A percentile compares a stretch with the other conserved stretches of the same genome.
Evolutionary conservation across 108 stramenopile genomes (phyloP).

Genomic region (Cyclotella sp.): DNA sequence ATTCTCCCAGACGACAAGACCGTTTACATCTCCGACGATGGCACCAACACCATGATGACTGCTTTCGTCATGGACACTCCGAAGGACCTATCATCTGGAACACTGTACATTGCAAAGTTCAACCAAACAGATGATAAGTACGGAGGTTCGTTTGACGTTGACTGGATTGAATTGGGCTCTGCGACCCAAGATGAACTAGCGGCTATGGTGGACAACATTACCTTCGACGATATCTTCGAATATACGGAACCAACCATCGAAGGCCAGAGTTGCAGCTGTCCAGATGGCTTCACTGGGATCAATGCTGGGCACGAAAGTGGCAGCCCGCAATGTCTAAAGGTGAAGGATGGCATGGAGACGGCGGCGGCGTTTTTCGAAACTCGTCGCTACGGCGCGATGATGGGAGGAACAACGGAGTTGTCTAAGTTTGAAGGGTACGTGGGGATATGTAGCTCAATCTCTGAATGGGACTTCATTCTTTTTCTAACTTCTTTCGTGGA

Average conservation of each 20-base stretch:
- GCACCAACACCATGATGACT: conserved; percentile 15
- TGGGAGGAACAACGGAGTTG: conserved; percentile 20
- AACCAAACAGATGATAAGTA: conserved; percentile 17
- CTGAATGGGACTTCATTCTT: not conserved
- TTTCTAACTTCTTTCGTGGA: not conserved
- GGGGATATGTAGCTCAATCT: not conserved
- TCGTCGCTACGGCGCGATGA: conserved; percentile 9
- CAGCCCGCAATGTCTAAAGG: conserved; percentile 1
- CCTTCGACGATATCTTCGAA: conserved; percentile 19
- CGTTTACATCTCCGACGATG: conserved; percentile 23
- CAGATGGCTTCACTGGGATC: conserved; percentile 12
- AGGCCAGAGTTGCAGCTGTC: conserved; percentile 2
- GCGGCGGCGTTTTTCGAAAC: conserved; percentile 24
- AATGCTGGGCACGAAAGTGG: not conserved
- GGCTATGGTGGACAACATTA: conserved; percentile 6
- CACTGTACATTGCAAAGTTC: conserved; percentile 10
- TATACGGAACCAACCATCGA: conserved; percentile 3
- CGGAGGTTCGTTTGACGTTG: conserved; percentile 17
- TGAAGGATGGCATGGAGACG: conserved; percentile 24
- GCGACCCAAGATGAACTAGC: conserved; percentile 17
- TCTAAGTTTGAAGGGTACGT: conserved; percentile 18
- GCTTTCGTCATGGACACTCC: conserved; percentile 28
- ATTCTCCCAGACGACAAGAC: conserved; percentile 25
- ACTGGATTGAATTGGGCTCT: conserved; percentile 18
- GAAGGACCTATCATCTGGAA: conserved; percentile 20